Evolutionary conservation across 2,329 filamentous ascomycete species (phyloP), one percentile per base, ranked within the genome.

Genomic region (Aphanoascus verrucosus): DNA sequence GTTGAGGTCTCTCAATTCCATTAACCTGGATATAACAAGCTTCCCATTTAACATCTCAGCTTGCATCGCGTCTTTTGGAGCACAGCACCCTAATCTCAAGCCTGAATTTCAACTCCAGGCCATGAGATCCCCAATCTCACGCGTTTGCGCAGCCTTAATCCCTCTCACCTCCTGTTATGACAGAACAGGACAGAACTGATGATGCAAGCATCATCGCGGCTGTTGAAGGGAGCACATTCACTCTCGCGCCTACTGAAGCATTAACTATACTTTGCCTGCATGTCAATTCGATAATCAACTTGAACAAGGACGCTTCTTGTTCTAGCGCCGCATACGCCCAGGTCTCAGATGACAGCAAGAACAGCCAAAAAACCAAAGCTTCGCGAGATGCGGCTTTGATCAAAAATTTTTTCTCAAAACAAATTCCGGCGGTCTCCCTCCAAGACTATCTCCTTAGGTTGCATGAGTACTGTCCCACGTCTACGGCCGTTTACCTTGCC

Each of bases 401-500:
- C 57, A 55, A 89, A 60, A 93, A 93, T 63, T 98, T 98, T 71
- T 94, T 93, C 73, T 91, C 86, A 59, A 95, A 93, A 67, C 81
- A 83, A 49, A 82, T 88, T 14, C 91, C 93, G 17, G 84, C 86
- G 9, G 91, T 97, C 59, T 78, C 82, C 35, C 77, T 96, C 45
- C 81, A 85, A 63, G 85, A 93, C 58, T 98, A 97, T 65, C 79
- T 97, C 20, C 76, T 83, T 62, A 86, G 91, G 14, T 80, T 97
- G 55, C 90, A 97, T 70, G 82, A 82, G 55, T 96, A 86, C 72
- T 97, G 91, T 64, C 90, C 93, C 2, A 89, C 95, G 80, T 94
- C 87, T 57, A 89, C 90, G 0, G 91, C 85, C 20, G 91, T 97
- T 8, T 96, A 95, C 70, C 82, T 98, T 23, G 88, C 91, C 1